A percentile compares a stretch with the other conserved stretches of the same genome.
These are phyloP conservation scores for Phytophthora melonis DNA, from an alignment of 352 stramenopile species.

Conservation along the genomic window DNA sequence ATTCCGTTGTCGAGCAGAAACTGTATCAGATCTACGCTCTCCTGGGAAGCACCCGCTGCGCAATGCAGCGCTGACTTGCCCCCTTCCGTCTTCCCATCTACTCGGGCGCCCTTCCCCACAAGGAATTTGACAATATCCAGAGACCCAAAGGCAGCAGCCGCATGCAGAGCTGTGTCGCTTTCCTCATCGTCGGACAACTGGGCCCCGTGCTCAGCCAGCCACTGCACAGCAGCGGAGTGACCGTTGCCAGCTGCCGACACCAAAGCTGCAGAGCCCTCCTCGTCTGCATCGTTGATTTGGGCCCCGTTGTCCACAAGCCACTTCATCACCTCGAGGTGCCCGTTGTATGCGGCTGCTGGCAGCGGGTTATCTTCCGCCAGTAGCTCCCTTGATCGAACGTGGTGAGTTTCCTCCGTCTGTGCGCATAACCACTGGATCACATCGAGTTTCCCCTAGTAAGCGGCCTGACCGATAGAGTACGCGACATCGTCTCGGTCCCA, in stretches of 20 bases:
- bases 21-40: neutral
- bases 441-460: conserved; percentile 9
- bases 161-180: neutral
- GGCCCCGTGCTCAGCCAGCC: neutral
- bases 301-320: neutral
- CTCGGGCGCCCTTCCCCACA: neutral
- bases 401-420: neutral
- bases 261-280: neutral
- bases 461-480: neutral
- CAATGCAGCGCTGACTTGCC: conserved; percentile 1
- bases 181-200: neutral
- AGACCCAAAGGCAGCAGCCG: neutral
- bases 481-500: conserved; percentile 1
- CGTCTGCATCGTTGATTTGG: neutral
- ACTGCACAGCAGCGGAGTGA: neutral
- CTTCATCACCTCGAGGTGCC: neutral
- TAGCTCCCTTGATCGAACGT: neutral
- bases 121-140: neutral
- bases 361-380: neutral
- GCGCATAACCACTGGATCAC: conserved; percentile 11
- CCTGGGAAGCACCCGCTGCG: neutral
- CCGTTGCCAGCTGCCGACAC: neutral
- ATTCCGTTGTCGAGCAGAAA: conserved; percentile 14
- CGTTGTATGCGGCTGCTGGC: neutral
- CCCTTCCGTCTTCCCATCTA: neutral